Conservation (phyloP, 257 asterid genomes). For the Solanum clarkiae region DNA sequence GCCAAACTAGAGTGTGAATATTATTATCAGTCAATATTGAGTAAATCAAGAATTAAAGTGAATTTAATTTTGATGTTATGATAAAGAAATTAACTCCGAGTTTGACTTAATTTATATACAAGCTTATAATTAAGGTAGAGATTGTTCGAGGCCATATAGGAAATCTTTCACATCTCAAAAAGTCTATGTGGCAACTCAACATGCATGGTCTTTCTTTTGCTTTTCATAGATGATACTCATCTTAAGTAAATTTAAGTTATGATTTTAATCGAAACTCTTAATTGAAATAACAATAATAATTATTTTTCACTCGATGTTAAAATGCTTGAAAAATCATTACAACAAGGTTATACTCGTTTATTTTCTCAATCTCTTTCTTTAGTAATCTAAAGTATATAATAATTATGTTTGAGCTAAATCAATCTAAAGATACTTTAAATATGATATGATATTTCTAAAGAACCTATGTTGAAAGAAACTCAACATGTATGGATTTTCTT, state of each 20-base stretch:
- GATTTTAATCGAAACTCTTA: not conserved
- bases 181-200: not conserved
- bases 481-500: not conserved
- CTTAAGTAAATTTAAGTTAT: not conserved
- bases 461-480: not conserved
- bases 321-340: too few species aligned
- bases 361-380: not conserved
- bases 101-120: not conserved
- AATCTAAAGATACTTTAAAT: too few species aligned
- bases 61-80: not conserved
- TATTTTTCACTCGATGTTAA: not conserved
- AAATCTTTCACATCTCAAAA: not conserved
- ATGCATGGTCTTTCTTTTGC: not conserved
- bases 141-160: not conserved
- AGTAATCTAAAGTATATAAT: not conserved
- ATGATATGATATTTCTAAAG: not conserved
- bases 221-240: not conserved
- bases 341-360: not conserved
- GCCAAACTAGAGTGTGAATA: not conserved
- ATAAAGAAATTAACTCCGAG: not conserved
- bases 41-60: too few species aligned
- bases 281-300: accelerated
- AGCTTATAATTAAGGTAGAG: not conserved
- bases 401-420: not conserved
- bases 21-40: not conserved